Conservation (phyloP, 2,329 filamentous ascomycete species). For the Stemphylium beticola region DNA sequence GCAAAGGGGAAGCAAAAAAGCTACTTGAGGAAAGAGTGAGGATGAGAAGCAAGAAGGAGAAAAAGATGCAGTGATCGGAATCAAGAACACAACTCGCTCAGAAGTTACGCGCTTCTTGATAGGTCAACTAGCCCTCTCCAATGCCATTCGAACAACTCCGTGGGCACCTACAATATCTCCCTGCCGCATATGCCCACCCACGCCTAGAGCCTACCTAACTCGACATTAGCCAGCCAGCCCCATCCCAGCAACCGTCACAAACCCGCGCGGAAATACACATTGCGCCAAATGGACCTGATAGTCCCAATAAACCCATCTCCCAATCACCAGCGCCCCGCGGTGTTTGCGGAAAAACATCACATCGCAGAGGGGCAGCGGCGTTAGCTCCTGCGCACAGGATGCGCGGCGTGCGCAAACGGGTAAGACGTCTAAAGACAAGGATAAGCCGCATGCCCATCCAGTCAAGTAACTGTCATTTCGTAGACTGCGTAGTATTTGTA, state of each 20-base stretch:
- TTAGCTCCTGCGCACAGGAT: too few species aligned
- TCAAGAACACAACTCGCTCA: neutral
- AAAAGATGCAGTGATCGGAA: too few species aligned
- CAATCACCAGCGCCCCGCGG: slow-evolving; percentile 22
- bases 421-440: neutral
- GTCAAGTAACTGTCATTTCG: slow-evolving; percentile 24
- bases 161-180: slow-evolving; percentile 11
- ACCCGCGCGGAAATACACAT: neutral
- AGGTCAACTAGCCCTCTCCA: neutral
- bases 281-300: neutral
- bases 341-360: slow-evolving; percentile 25
- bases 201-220: neutral
- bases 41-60: neutral
- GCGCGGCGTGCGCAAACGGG: neutral
- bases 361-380: neutral
- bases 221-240: neutral
- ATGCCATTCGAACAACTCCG: slow-evolving; percentile 8
- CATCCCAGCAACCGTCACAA: neutral
- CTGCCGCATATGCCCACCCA: slow-evolving; percentile 4
- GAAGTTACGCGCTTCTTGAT: neutral
- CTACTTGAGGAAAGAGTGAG: neutral
- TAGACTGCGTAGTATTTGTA: slow-evolving; percentile 7
- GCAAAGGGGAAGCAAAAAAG: neutral
- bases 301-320: slow-evolving; percentile 1
- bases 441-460: slow-evolving; percentile 1